Conservation (phyloP, 441 rosid species). For the Sinapis alba region DNA sequence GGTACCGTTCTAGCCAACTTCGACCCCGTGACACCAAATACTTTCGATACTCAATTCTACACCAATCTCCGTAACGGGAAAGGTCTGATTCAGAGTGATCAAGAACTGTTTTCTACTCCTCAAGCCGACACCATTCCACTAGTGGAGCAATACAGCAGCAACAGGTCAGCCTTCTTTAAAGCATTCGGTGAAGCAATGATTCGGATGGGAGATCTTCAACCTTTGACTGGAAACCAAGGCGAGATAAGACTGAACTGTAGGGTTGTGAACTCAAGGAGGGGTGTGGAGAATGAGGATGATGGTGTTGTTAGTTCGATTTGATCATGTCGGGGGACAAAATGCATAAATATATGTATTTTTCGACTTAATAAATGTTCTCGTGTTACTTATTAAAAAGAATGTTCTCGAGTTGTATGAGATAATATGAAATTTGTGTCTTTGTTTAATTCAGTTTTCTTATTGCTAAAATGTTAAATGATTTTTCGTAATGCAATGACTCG, state of each 20-base stretch:
- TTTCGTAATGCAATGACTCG: no score
- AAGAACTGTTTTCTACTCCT: constrained; percentile 55
- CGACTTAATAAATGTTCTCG: constrained; percentile 28
- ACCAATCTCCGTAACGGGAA: constrained; percentile 44
- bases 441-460: no score
- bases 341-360: constrained; percentile 6
- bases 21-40: constrained; percentile 45
- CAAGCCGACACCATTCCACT: constrained; percentile 47
- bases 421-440: no score
- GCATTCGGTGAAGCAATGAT: constrained; percentile 57
- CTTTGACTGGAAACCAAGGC: constrained; percentile 51
- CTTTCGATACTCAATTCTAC: constrained; percentile 54
- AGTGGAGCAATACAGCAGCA: constrained; percentile 53
- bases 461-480: no score
- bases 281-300: constrained; percentile 12
- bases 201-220: constrained; percentile 58
- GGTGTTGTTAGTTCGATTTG: constrained; percentile 34
- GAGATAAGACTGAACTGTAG: constrained; percentile 58
- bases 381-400: no score
- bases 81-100: constrained; percentile 62
- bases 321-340: constrained; percentile 7
- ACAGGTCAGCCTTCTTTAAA: constrained; percentile 48
- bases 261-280: constrained; percentile 41
- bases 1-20: constrained; percentile 40
- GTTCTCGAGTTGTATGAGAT: no score